Percentiles rank a stretch among this genome's conserved stretches.
Conservation (phyloP, 768 basidiomycete species). For the Trametes sanguinea region DNA sequence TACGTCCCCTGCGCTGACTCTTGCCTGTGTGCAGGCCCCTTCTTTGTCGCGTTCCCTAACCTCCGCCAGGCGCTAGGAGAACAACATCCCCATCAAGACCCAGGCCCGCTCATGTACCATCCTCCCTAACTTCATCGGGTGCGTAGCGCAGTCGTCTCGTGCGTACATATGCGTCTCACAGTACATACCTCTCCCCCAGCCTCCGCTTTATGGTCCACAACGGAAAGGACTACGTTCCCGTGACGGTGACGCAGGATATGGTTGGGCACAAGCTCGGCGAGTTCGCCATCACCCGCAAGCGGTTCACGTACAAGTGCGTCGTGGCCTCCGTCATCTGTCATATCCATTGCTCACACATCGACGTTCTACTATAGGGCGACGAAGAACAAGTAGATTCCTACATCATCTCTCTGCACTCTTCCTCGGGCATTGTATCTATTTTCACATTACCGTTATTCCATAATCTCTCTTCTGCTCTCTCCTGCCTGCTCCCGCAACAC, state of each 20-base stretch:
- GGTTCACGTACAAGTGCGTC: slow-evolving; percentile 82
- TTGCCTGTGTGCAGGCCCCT: slow-evolving; percentile 66
- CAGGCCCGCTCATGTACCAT: slow-evolving; percentile 89
- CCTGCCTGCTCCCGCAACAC: too few relatives aligned
- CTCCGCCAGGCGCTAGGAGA: slow-evolving; percentile 76
- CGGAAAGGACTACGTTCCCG: slow-evolving; percentile 85
- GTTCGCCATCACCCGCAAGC: slow-evolving; percentile 88
- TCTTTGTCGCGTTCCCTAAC: slow-evolving; percentile 91
- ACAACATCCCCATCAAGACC: slow-evolving; percentile 86
- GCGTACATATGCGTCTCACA: background rate
- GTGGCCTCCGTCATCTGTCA: background rate
- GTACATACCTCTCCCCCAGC: slow-evolving; percentile 39
- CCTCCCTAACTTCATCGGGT: slow-evolving; percentile 96
- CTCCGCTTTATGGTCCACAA: slow-evolving; percentile 93
- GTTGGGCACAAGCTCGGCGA: slow-evolving; percentile 98
- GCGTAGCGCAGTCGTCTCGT: slow-evolving; percentile 30
- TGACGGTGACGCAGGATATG: slow-evolving; percentile 93
- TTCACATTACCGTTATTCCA: slow-evolving; percentile 1
- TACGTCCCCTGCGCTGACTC: background rate
- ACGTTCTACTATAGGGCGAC: slow-evolving; percentile 35
- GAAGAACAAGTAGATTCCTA: slow-evolving; percentile 42
- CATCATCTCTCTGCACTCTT: background rate
- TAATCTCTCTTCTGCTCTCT: too few relatives aligned
- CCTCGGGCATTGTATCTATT: slow-evolving; percentile 13
- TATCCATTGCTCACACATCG: background rate